Conservation (phyloP, 768 basidiomycete species). For the Boletus insuetus region DNA sequence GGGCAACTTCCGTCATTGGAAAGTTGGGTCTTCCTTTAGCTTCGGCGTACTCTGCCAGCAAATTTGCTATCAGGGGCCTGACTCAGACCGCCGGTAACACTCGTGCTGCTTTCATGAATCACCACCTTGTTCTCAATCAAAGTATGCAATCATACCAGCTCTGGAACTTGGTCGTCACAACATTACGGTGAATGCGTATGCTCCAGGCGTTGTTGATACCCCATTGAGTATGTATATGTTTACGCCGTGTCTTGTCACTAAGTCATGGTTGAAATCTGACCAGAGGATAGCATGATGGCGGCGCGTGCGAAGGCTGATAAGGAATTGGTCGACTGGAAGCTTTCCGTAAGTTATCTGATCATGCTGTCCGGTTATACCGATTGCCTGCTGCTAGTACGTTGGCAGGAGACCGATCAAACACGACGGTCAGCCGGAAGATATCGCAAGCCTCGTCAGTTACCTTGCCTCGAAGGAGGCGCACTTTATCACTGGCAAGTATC, state of each 20-base stretch:
- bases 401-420: neutral
- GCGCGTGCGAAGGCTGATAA: neutral
- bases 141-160: neutral
- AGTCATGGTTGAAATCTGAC: neutral
- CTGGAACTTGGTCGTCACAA: neutral
- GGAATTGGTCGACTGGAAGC: neutral
- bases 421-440: neutral
- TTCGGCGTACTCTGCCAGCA: neutral
- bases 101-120: neutral
- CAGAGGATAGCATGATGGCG: neutral
- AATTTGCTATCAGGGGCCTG: neutral
- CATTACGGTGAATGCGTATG: neutral
- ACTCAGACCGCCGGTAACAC: neutral
- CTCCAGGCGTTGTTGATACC: neutral
- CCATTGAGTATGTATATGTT: neutral
- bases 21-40: neutral
- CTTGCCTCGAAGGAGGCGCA: neutral
- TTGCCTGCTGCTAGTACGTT: neutral
- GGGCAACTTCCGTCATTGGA: neutral
- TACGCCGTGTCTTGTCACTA: neutral
- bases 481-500: neutral
- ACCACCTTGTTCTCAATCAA: neutral
- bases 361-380: neutral
- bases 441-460: neutral
- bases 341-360: neutral